Conservation (phyloP, 257 asterid genomes). For the Capsicum baccatum region DNA sequence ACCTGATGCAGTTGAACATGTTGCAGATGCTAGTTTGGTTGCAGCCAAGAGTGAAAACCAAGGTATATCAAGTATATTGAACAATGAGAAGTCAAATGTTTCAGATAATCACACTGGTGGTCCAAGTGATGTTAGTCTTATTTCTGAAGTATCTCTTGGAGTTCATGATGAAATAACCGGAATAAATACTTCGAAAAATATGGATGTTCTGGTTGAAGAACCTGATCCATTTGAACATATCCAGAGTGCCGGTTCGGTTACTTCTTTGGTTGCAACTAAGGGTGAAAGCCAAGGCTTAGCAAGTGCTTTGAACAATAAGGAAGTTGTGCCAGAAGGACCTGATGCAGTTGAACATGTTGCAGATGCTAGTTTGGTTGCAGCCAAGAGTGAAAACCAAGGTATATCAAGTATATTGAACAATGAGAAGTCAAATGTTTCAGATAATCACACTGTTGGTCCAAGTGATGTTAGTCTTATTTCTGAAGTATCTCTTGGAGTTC, state of each 20-base stretch:
- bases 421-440: no score
- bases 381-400: no score
- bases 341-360: constrained; percentile 14
- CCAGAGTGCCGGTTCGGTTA: constrained; percentile 24
- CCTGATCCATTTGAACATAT: constrained; percentile 38
- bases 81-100: not conserved
- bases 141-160: no score
- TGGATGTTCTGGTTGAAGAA: constrained; percentile 26
- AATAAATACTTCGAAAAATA: no score
- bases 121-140: no score
- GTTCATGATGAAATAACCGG: no score
- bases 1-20: constrained; percentile 36
- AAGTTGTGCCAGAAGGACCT: not conserved
- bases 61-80: not conserved
- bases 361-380: constrained; percentile 5
- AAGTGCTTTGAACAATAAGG: not conserved
- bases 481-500: no score
- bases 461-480: no score
- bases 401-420: no score
- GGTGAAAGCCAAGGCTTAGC: not conserved
- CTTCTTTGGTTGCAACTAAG: no score
- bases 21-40: constrained; percentile 29
- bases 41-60: constrained; percentile 14
- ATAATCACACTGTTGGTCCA: no score
- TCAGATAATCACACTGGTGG: no score